phyloP scores from a whole-genome alignment of 2,329 filamentous ascomycete genomes.

The Aspergillus aculeatus region DNA sequence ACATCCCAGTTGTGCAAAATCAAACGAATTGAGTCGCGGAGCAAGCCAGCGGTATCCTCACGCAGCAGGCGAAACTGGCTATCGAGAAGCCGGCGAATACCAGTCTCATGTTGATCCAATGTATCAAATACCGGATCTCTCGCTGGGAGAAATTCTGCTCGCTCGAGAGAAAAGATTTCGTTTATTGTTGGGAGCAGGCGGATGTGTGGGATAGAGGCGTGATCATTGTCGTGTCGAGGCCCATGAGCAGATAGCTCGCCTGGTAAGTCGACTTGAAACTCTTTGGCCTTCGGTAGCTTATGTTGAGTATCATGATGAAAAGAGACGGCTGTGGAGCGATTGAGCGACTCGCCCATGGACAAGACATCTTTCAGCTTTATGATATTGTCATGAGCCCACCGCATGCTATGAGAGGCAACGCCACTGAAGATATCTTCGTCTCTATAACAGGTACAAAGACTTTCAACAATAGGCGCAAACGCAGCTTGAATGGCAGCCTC shows the following conservation, averaged over 20 bases:
- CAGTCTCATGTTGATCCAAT: slow-evolving; percentile 4
- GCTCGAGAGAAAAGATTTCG: slow-evolving; percentile 3
- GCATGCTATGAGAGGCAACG: neutral
- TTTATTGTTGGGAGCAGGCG: slow-evolving; percentile 7
- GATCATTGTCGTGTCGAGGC: slow-evolving; percentile 12
- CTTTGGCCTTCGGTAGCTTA: neutral
- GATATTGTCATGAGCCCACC: neutral
- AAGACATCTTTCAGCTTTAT: neutral
- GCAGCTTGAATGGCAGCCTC: slow-evolving; percentile 6
- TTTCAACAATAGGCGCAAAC: slow-evolving; percentile 4
- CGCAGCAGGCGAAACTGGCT: slow-evolving; percentile 13
- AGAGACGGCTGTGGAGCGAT: neutral
- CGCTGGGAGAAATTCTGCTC: slow-evolving; percentile 9
- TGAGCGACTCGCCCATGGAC: neutral
- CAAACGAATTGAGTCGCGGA: slow-evolving; percentile 11
- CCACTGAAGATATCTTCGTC: neutral
- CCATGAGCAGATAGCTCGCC: slow-evolving; percentile 7
- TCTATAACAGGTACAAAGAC: neutral
- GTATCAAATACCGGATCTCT: neutral
- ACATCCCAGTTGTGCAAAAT: slow-evolving; percentile 8
- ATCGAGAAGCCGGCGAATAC: slow-evolving; percentile 13
- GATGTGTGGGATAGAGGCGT: slow-evolving; percentile 4
- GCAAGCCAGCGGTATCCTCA: slow-evolving; percentile 12
- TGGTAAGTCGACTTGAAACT: slow-evolving; percentile 6
- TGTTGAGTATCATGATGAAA: neutral